phyloP scores from a whole-genome alignment of 2,329 filamentous ascomycete species.

The Aspergillus sp. region DNA sequence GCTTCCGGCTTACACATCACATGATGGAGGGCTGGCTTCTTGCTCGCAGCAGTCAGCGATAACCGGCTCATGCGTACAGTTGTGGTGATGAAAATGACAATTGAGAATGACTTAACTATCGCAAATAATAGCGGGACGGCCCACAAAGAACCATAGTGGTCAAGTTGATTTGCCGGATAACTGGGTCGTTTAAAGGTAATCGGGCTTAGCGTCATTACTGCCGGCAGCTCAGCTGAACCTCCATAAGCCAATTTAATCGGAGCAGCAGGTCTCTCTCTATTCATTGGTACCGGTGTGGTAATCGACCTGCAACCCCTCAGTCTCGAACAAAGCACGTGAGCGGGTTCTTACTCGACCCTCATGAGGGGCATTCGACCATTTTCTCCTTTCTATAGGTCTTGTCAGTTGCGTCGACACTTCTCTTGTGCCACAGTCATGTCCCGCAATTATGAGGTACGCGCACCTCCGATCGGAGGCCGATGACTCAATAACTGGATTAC shows the following conservation, averaged over 20 bases:
- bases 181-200: background rate
- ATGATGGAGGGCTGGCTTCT: background rate
- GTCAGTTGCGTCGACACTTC: slow-evolving; percentile 31
- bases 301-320: slow-evolving; percentile 7
- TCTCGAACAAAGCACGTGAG: slow-evolving; percentile 11
- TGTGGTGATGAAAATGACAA: background rate
- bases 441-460: slow-evolving; percentile 43
- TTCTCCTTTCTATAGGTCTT: slow-evolving; percentile 19
- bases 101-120: background rate
- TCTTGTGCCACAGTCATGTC: slow-evolving; percentile 36
- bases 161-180: background rate
- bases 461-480: slow-evolving; percentile 1
- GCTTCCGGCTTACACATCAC: background rate
- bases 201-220: background rate
- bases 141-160: background rate
- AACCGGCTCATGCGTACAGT: background rate
- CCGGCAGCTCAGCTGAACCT: background rate
- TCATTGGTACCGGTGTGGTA: background rate
- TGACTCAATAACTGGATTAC: background rate
- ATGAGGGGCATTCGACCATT: slow-evolving; percentile 33
- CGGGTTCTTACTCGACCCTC: slow-evolving; percentile 18
- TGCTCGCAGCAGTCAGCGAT: background rate
- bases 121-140: background rate
- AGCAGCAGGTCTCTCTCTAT: background rate
- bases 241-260: background rate